A percentile compares a stretch with the other conserved stretches of the same genome.
These are phyloP conservation scores for Cucumis hystrix DNA, from an alignment of 306 rosid genomes.

Conservation along the genomic window DNA sequence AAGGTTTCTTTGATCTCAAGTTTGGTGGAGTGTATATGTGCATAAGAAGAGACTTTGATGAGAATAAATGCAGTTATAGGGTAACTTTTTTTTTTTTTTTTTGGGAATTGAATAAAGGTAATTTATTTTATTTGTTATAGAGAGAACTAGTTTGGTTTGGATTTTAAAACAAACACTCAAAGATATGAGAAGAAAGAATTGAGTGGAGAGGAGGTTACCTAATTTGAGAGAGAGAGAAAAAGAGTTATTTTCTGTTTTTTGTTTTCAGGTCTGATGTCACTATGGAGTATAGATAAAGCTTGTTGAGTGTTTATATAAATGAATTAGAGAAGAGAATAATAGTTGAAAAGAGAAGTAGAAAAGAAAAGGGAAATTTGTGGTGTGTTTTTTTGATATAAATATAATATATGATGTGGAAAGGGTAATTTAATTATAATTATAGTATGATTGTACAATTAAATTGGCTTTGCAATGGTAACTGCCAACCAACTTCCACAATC, in stretches of 20 bases:
- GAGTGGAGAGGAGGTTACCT: conserved; percentile 9
- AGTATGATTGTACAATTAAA: not conserved
- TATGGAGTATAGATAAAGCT: conserved; percentile 4
- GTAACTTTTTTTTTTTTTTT: not conserved
- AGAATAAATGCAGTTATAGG: not conserved
- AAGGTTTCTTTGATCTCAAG: conserved; percentile 6
- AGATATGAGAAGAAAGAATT: not conserved
- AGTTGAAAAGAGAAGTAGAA: not conserved
- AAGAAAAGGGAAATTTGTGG: not conserved
- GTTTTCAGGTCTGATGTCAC: not conserved
- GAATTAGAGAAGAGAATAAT: not conserved
- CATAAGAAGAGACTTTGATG: not conserved
- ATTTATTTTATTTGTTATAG: not conserved
- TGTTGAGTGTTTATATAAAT: not conserved
- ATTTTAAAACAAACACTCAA: not conserved
- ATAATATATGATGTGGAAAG: not conserved
- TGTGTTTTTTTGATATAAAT: not conserved
- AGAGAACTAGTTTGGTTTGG: not conserved
- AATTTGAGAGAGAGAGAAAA: not conserved
- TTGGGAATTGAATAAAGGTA: not conserved
- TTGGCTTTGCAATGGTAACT: not conserved
- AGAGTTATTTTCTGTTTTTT: not conserved
- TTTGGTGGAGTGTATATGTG: not conserved
- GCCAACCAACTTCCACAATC: not conserved
- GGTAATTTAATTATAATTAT: not conserved